Base-by-base conservation (phyloP, 1,139 yeast species). In the Suhomyces maxii region DNA sequence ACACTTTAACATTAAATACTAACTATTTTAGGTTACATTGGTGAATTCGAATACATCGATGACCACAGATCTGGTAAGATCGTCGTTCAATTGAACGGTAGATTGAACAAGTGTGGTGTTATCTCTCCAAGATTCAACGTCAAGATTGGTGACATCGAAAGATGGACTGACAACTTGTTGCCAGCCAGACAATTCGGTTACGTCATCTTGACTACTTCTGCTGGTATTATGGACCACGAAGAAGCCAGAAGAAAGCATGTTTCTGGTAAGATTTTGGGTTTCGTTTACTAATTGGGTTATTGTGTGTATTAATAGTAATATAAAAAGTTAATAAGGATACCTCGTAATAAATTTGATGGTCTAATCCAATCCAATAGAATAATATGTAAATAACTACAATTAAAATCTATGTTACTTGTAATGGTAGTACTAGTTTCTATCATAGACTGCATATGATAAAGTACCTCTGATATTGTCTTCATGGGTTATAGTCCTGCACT, bases 211-310 rank as follows among this genome's bases (percentile, higher is more conserved):
- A 91, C 99, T 74, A 93, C 99, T 64, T 93, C 99, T 65, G 97
- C 98, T 65, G 99, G 99, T 79, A 93, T 93, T 65, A 90, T 93
- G 97, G 98, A 93, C 82, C 99, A 93, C 80, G 99, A 93, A 81
- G 99, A 93, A 82, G 99, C 99, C 65, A 90, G 97, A 85, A 88
- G 98, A 86, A 93, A 93, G 88, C 98, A 93, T 77, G 98, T 91
- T 64, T 89, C 97, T 63, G 98, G 98, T 76, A 91, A 91, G 80
- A 86, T 91, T 69, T 84, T 91, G 69, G 98, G 98, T 68, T 91
- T 88, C 76, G 97, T 91, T 58, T 91, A 91, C 82, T 56, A 54
- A 49, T 26, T 42, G 43, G 45, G 38, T 36, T 41, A 35, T 23
- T 46, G 30, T 39, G 41, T 47, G 43, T 41, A 44, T 42, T 38